Evolutionary conservation across 768 basidiomycete genomes (phyloP).

Genomic region (Lactarius deliciosus): DNA sequence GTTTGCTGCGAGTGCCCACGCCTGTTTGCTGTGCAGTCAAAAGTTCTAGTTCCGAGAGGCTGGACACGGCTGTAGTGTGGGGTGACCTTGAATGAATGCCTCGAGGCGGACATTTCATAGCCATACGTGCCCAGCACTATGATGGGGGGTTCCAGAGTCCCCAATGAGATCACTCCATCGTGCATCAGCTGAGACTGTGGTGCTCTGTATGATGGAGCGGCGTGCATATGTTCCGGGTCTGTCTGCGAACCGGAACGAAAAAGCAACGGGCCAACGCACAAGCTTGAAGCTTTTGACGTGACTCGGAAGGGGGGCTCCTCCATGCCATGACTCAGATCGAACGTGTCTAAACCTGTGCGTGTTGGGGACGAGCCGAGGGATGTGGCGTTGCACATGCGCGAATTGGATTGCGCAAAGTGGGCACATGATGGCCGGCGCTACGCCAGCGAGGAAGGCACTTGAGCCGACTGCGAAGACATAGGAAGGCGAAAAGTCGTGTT

Average conservation of each 20-base stretch:
- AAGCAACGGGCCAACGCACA: not conserved
- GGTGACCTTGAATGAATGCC: not conserved
- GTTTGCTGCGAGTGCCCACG: not conserved
- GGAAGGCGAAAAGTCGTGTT: constrained; percentile 6
- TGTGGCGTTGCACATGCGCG: constrained; percentile 15
- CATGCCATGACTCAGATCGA: not conserved
- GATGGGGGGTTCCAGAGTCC: not conserved
- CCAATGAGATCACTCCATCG: constrained; percentile 3
- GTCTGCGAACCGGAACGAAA: not conserved
- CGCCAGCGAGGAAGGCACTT: constrained; percentile 8
- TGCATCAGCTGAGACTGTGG: constrained; percentile 14
- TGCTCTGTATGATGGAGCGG: not conserved
- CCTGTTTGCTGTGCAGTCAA: not conserved
- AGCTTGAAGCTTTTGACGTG: not conserved
- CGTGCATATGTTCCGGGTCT: constrained; percentile 4
- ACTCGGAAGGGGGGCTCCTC: not conserved
- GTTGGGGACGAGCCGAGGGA: not conserved
- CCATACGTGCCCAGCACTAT: not conserved
- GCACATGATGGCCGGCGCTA: constrained; percentile 22
- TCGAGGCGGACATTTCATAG: not conserved
- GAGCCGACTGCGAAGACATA: not conserved
- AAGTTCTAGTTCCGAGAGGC: constrained; percentile 1
- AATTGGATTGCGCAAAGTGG: not conserved
- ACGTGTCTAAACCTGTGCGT: constrained; percentile 3
- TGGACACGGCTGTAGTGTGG: not conserved